Conservation (phyloP, 371 early-diverging fungal species). For the Smittium culicis region DNA sequence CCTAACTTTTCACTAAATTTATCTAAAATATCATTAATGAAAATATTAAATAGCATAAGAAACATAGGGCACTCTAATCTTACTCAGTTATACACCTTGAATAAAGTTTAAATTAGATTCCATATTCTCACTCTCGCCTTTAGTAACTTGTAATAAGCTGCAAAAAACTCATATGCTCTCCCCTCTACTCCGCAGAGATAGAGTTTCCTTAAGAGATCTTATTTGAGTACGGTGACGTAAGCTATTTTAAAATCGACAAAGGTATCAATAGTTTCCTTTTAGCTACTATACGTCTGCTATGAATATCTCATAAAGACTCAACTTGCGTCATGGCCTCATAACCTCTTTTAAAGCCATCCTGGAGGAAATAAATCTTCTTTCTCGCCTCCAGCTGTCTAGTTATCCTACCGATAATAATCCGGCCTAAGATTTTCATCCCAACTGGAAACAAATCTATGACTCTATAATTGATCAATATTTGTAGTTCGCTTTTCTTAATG, state of each 20-base stretch:
- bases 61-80: not conserved
- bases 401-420: not conserved
- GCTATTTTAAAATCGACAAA: slow-evolving; percentile 3
- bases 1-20: not conserved
- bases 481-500: not conserved
- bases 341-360: not conserved
- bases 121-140: not conserved
- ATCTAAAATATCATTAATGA: not conserved
- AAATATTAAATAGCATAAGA: slow-evolving; percentile 4
- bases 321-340: not conserved
- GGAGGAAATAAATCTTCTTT: not conserved
- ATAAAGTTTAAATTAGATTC: not conserved
- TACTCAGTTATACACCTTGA: not conserved
- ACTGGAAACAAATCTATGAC: not conserved
- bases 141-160: not conserved
- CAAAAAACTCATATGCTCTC: not conserved
- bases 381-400: not conserved
- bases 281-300: not conserved
- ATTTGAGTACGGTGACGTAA: not conserved
- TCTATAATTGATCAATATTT: not conserved
- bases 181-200: not conserved
- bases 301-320: not conserved
- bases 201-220: not conserved
- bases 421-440: not conserved
- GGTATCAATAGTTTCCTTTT: not conserved